A percentile compares a stretch with the other conserved stretches of the same genome.
Evolutionary conservation across 495 filamentous ascomycete genomes (phyloP).

Genomic region (Bathelium albidoporum): DNA sequence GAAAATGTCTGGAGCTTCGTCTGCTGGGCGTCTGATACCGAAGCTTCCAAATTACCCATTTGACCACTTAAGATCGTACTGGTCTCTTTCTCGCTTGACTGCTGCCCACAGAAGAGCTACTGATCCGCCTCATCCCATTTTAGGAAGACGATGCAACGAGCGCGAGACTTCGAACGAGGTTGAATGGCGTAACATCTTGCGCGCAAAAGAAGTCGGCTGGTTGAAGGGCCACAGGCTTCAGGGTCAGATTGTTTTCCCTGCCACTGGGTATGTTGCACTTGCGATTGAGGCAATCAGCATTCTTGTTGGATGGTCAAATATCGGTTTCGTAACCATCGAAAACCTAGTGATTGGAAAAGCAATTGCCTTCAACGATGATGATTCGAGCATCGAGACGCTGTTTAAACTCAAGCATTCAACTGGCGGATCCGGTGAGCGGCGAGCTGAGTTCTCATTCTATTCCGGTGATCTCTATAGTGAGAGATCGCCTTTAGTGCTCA

Average conservation of each 20-base stretch:
- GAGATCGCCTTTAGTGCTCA: neutral
- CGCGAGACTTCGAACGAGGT: neutral
- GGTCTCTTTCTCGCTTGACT: neutral
- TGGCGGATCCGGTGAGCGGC: neutral
- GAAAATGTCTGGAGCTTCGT: neutral
- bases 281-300: slow-evolving; percentile 28
- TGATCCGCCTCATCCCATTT: neutral
- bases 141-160: neutral
- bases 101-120: neutral
- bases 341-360: neutral
- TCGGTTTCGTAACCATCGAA: neutral
- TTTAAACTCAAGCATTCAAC: neutral
- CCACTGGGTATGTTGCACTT: slow-evolving; percentile 34
- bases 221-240: slow-evolving; percentile 33
- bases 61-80: neutral
- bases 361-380: neutral
- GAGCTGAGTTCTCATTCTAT: neutral
- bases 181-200: neutral
- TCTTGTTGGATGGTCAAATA: neutral
- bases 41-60: neutral
- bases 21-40: neutral
- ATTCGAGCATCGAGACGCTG: neutral
- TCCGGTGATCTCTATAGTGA: neutral
- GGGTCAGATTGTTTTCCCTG: slow-evolving; percentile 33
- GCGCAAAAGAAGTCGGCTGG: slow-evolving; percentile 33